These are phyloP conservation scores for Fusarium sp. DNA, from an alignment of 2,329 filamentous ascomycete genomes.

Conservation along the genomic window DNA sequence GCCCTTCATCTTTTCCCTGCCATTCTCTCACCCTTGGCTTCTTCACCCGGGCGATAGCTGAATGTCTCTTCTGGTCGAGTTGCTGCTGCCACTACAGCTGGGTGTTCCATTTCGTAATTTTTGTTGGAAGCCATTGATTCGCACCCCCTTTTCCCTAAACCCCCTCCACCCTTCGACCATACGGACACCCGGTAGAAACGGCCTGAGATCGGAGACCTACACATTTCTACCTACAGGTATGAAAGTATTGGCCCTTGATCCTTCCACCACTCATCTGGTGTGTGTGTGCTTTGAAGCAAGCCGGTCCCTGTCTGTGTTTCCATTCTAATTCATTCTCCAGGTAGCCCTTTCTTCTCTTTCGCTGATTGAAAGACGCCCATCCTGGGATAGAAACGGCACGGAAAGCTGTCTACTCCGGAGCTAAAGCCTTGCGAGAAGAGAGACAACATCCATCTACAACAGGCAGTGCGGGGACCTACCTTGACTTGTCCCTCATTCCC, in stretches of 20 bases:
- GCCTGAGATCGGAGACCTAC: slow-evolving; percentile 46
- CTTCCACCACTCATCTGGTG: slow-evolving; percentile 45
- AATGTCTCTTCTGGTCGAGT: slow-evolving; percentile 46
- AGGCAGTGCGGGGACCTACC: slow-evolving; percentile 45
- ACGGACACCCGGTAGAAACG: slow-evolving; percentile 36
- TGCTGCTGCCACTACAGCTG: slow-evolving; percentile 41
- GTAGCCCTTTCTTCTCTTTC: slow-evolving; percentile 40
- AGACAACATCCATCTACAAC: slow-evolving; percentile 46
- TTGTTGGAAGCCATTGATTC: slow-evolving; percentile 23
- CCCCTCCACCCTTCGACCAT: slow-evolving; percentile 35
- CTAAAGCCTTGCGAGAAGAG: slow-evolving; percentile 48
- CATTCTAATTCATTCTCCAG: slow-evolving; percentile 45
- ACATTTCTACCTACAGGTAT: slow-evolving; percentile 31
- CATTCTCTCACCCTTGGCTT: slow-evolving; percentile 38
- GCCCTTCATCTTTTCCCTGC: slow-evolving; percentile 33
- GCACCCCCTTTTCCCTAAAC: slow-evolving; percentile 30
- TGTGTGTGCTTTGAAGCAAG: slow-evolving; percentile 43
- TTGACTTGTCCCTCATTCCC: slow-evolving; percentile 43
- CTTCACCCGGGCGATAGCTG: slow-evolving; percentile 40
- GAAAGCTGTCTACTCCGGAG: slow-evolving; percentile 43
- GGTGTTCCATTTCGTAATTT: slow-evolving; percentile 33
- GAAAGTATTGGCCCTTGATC: slow-evolving; percentile 45
- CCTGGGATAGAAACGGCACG: slow-evolving; percentile 42
- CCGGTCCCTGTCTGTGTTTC: slow-evolving; percentile 40
- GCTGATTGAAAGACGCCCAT: slow-evolving; percentile 46